Evolutionary conservation across 2,329 filamentous ascomycete species (phyloP).

Genomic region (Penicillium janthinellum): DNA sequence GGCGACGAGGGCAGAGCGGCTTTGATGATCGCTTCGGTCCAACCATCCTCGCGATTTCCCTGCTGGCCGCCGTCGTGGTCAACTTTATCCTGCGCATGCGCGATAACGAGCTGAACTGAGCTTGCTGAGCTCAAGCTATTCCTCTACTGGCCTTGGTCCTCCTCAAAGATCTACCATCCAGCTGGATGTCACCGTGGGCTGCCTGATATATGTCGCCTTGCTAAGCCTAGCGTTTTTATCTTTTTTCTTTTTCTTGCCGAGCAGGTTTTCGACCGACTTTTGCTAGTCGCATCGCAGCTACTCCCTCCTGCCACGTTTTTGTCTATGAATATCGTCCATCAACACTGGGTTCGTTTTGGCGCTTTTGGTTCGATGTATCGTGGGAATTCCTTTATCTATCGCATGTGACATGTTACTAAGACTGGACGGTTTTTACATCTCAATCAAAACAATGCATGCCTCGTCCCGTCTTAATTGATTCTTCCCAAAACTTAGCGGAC

Average conservation of each 20-base stretch:
- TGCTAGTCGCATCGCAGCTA: not conserved
- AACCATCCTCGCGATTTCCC: constrained; percentile 81
- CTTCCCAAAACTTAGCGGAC: not conserved
- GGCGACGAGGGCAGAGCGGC: constrained; percentile 86
- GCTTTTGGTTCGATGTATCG: not conserved
- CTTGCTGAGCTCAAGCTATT: not conserved
- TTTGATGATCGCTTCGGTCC: constrained; percentile 97
- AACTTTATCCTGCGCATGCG: constrained; percentile 80
- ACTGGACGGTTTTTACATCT: not conserved
- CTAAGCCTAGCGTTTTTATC: constrained; percentile 1
- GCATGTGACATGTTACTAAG: not conserved
- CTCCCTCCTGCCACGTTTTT: not conserved
- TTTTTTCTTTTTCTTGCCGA: not conserved
- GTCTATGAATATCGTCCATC: not conserved
- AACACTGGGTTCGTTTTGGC: not conserved
- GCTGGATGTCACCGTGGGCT: not conserved
- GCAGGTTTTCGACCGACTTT: not conserved
- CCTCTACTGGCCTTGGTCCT: not conserved
- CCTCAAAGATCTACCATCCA: not conserved
- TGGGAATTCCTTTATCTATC: not conserved
- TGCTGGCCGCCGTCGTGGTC: constrained; percentile 87
- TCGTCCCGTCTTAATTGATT: not conserved
- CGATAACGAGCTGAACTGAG: constrained; percentile 28
- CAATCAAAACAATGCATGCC: not conserved
- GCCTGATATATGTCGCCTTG: not conserved